These are phyloP conservation scores for Lenzites betulinus DNA, from an alignment of 768 basidiomycete species.

Conservation along the genomic window DNA sequence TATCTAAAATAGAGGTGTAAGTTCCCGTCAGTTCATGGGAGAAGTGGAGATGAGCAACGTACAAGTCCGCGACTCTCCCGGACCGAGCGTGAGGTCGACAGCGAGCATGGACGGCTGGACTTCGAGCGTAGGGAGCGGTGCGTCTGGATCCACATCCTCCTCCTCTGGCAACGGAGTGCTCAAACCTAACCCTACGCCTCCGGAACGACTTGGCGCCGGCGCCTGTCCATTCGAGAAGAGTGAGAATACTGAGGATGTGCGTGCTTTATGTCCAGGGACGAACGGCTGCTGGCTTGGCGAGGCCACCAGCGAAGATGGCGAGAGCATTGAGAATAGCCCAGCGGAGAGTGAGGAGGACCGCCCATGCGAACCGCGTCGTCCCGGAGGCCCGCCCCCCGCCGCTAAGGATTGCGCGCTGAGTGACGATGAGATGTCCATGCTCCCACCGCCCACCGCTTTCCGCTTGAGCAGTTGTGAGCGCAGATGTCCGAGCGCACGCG, in stretches of 20 bases:
- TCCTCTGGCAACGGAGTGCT: slow-evolving; percentile 23
- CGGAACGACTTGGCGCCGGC: slow-evolving; percentile 11
- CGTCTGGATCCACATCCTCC: slow-evolving; percentile 60
- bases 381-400: neutral
- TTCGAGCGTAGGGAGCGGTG: slow-evolving; percentile 81
- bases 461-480: slow-evolving; percentile 53
- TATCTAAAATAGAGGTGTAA: slow-evolving; percentile 50
- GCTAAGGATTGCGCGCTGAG: slow-evolving; percentile 26
- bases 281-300: slow-evolving; percentile 16
- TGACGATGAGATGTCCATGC: slow-evolving; percentile 74
- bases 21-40: neutral
- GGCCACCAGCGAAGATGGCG: slow-evolving; percentile 19
- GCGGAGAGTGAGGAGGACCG: slow-evolving; percentile 55
- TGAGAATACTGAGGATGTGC: slow-evolving; percentile 27
- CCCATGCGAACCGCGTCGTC: slow-evolving; percentile 34
- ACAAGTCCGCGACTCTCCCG: slow-evolving; percentile 89
- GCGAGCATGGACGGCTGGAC: slow-evolving; percentile 86
- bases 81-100: slow-evolving; percentile 77
- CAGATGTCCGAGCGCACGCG: slow-evolving; percentile 45
- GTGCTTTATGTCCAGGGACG: slow-evolving; percentile 27
- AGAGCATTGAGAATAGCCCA: slow-evolving; percentile 45
- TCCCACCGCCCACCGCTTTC: slow-evolving; percentile 64
- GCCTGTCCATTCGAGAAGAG: slow-evolving; percentile 15
- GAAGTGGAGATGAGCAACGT: slow-evolving; percentile 34
- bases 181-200: slow-evolving; percentile 37